Conservation (phyloP, 2,329 filamentous ascomycete species). For the Diaporthe australafricana region DNA sequence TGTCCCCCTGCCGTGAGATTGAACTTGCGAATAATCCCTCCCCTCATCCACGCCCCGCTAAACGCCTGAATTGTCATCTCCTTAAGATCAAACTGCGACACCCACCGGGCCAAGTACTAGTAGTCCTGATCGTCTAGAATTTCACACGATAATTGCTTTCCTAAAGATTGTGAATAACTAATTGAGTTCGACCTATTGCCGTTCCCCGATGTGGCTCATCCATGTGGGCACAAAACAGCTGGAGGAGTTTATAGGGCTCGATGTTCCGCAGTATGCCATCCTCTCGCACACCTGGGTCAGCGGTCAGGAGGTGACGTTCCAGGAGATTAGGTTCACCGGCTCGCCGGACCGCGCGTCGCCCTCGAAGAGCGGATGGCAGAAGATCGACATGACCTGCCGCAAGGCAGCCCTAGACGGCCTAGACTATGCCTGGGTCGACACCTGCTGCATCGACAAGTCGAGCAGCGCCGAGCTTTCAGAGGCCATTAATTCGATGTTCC, state of each 20-base stretch:
- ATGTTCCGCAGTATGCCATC: slow-evolving; percentile 22
- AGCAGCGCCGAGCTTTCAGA: slow-evolving; percentile 34
- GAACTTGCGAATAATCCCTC: too few relatives aligned
- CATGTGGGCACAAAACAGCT: slow-evolving; percentile 19
- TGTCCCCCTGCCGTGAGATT: too few relatives aligned
- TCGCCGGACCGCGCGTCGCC: background rate
- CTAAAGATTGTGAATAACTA: background rate
- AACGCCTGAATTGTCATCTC: background rate
- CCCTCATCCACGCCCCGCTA: too few relatives aligned
- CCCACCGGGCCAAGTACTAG: too few relatives aligned
- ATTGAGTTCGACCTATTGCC: background rate
- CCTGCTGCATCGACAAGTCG: slow-evolving; percentile 36
- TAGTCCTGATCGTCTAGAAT: background rate
- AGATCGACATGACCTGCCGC: slow-evolving; percentile 21
- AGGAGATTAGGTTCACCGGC: background rate
- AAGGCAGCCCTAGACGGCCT: slow-evolving; percentile 4
- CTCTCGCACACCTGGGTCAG: slow-evolving; percentile 34
- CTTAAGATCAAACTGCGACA: background rate
- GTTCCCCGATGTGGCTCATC: slow-evolving; percentile 28
- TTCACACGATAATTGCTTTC: background rate
- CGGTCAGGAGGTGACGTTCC: slow-evolving; percentile 29
- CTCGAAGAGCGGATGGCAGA: slow-evolving; percentile 7
- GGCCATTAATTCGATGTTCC: slow-evolving; percentile 36
- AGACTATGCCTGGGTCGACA: slow-evolving; percentile 34
- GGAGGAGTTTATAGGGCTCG: slow-evolving; percentile 22